Evolutionary conservation across 441 rosid species (phyloP).

Genomic region (Adansonia gregorii): DNA sequence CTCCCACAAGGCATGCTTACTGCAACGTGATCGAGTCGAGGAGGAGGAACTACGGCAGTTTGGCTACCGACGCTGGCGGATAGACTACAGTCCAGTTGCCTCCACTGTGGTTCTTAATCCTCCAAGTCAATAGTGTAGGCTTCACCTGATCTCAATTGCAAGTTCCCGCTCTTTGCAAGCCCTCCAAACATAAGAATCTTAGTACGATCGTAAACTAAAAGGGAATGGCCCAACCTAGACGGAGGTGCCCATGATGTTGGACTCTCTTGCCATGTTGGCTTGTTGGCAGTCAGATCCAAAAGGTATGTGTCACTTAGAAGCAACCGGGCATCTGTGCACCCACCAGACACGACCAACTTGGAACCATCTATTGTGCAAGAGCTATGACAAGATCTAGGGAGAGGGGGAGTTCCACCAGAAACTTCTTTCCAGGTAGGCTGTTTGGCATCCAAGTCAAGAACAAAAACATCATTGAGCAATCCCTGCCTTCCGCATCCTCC

Average conservation of each 20-base stretch:
- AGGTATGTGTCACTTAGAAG: conserved; percentile 79
- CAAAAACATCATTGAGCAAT: conserved; percentile 79
- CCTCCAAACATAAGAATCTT: conserved; percentile 91
- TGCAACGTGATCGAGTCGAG: conserved; percentile 90
- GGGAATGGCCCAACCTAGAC: conserved; percentile 81
- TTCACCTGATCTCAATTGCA: conserved; percentile 77
- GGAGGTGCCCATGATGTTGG: conserved; percentile 83
- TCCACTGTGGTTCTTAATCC: conserved; percentile 72
- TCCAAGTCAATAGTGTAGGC: conserved; percentile 78
- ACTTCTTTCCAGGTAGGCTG: conserved; percentile 89
- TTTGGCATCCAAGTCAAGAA: conserved; percentile 83
- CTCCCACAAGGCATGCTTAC: conserved; percentile 94
- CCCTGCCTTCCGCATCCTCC: conserved; percentile 92
- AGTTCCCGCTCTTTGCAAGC: conserved; percentile 80
- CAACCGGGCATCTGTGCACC: conserved; percentile 91
- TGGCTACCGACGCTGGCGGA: conserved; percentile 56
- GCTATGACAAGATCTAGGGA: conserved; percentile 94
- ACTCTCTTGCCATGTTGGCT: conserved; percentile 84
- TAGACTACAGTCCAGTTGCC: conserved; percentile 65
- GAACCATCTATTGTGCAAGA: conserved; percentile 85
- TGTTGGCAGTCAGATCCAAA: conserved; percentile 69
- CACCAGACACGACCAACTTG: conserved; percentile 81
- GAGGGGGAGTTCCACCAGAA: conserved; percentile 76
- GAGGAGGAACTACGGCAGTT: conserved; percentile 67
- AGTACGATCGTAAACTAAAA: conserved; percentile 70